Evolutionary conservation across 768 basidiomycete genomes (phyloP).

Genomic region (Megacollybia marginata): DNA sequence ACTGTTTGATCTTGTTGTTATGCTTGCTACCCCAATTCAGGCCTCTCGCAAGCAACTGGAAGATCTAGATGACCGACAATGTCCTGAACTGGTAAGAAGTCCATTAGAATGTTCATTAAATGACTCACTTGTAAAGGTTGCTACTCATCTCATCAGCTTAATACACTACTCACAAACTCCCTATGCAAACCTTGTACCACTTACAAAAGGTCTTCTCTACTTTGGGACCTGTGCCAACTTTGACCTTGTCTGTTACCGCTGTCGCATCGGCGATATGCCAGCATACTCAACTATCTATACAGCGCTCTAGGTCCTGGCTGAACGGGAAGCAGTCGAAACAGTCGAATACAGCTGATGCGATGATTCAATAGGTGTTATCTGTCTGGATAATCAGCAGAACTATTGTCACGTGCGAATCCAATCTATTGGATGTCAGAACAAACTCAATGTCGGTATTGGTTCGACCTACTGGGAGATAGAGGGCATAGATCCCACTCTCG

Average conservation of each 20-base stretch:
- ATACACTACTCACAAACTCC: neutral
- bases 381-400: slow-evolving; percentile 23
- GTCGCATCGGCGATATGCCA: slow-evolving; percentile 6
- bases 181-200: neutral
- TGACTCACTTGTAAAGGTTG: too few relatives aligned
- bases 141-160: neutral
- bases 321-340: slow-evolving; percentile 11
- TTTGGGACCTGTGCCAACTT: neutral
- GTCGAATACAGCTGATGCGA: slow-evolving; percentile 6
- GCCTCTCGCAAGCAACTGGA: too few relatives aligned
- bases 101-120: too few relatives aligned
- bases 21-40: too few relatives aligned
- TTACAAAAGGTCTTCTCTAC: neutral
- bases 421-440: slow-evolving; percentile 19
- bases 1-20: neutral
- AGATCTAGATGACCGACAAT: too few relatives aligned
- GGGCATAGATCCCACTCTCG: slow-evolving; percentile 9
- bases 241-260: slow-evolving; percentile 4
- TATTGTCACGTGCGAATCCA: slow-evolving; percentile 16
- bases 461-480: slow-evolving; percentile 7
- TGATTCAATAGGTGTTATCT: slow-evolving; percentile 8
- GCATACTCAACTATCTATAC: slow-evolving; percentile 10
- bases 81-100: too few relatives aligned
- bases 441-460: slow-evolving; percentile 15
- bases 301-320: slow-evolving; percentile 9